phyloP scores from a whole-genome alignment of 495 filamentous ascomycete genomes.

The Penicillium lagena region DNA sequence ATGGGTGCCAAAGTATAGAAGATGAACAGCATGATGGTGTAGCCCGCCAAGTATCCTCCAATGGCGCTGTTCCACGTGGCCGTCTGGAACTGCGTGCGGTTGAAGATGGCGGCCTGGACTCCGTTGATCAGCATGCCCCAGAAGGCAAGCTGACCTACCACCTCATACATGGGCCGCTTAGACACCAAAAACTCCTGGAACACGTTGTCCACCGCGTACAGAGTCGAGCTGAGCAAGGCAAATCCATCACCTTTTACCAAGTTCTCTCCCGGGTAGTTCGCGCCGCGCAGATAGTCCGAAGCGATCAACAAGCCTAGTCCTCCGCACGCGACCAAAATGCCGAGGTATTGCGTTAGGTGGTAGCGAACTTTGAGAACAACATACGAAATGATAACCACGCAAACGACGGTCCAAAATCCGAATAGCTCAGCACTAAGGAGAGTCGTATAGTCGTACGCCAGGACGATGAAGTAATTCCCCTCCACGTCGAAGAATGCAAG shows the following conservation, averaged over 20 bases:
- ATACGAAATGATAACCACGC: slow-evolving; percentile 83
- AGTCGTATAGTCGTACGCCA: slow-evolving; percentile 89
- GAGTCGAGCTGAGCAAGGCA: slow-evolving; percentile 77
- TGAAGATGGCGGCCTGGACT: slow-evolving; percentile 83
- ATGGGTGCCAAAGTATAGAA: slow-evolving; percentile 89
- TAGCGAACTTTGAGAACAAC: slow-evolving; percentile 80
- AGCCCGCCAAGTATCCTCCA: slow-evolving; percentile 77
- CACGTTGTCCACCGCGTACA: slow-evolving; percentile 90
- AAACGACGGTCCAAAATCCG: slow-evolving; percentile 97
- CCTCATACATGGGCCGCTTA: slow-evolving; percentile 84
- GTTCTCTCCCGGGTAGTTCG: slow-evolving; percentile 52
- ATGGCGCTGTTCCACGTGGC: slow-evolving; percentile 63
- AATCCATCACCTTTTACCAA: slow-evolving; percentile 91
- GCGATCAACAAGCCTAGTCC: slow-evolving; percentile 87
- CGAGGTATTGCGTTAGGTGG: slow-evolving; percentile 70
- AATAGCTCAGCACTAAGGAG: slow-evolving; percentile 88
- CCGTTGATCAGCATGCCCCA: slow-evolving; percentile 91
- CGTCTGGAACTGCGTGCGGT: slow-evolving; percentile 60
- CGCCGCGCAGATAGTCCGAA: slow-evolving; percentile 75
- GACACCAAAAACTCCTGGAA: slow-evolving; percentile 89
- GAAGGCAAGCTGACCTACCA: slow-evolving; percentile 82
- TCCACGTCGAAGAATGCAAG: slow-evolving; percentile 89
- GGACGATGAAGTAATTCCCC: slow-evolving; percentile 95
- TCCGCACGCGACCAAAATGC: slow-evolving; percentile 85
- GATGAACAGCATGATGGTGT: slow-evolving; percentile 69